phyloP scores from a whole-genome alignment of 2,329 filamentous ascomycete genomes.

The Colletotrichum liriopes region DNA sequence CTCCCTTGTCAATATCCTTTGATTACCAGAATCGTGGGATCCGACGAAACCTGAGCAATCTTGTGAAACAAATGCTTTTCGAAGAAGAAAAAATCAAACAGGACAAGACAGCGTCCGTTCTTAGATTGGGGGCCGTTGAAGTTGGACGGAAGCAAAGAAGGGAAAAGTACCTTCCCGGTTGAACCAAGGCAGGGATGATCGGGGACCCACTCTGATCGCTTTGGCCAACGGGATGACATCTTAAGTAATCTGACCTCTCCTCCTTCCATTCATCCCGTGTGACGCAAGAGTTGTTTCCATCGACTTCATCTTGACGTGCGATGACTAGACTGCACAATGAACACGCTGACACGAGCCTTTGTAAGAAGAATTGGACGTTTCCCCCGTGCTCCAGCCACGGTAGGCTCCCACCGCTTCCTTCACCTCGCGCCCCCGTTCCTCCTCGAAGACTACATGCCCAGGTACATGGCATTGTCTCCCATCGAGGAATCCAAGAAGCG shows the following conservation, averaged over 20 bases:
- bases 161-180: background rate
- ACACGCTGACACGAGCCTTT: conserved; percentile 2
- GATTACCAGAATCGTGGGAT: background rate
- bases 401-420: conserved; percentile 51
- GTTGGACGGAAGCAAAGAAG: background rate
- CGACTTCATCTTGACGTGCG: background rate
- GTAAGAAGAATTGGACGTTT: background rate
- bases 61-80: background rate
- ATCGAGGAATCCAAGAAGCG: conserved; percentile 81
- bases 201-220: background rate
- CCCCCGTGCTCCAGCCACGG: background rate
- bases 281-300: conserved; percentile 19
- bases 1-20: background rate
- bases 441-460: conserved; percentile 81
- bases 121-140: background rate
- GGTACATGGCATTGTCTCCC: conserved; percentile 79
- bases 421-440: conserved; percentile 78
- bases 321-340: conserved; percentile 25
- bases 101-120: background rate
- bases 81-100: background rate
- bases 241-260: conserved; percentile 31
- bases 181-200: too few species aligned
- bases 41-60: background rate
- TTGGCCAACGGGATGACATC: conserved; percentile 12
- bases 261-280: conserved; percentile 5